Evolutionary conservation across 2,329 filamentous ascomycete genomes (phyloP).

Genomic region (Periglandula ipomoeae): DNA sequence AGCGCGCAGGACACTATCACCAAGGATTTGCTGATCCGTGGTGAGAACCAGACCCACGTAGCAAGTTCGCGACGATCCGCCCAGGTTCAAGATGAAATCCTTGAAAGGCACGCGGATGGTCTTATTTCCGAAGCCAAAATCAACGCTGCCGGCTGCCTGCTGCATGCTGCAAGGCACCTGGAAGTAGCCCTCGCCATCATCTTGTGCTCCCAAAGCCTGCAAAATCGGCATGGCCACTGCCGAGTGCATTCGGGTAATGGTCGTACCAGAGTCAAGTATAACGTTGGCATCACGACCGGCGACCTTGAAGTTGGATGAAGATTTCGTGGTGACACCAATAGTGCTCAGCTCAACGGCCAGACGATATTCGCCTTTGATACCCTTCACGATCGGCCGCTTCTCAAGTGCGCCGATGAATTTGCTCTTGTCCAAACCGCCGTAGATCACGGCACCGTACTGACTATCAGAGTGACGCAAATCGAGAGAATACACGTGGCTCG

Average conservation of each 20-base stretch:
- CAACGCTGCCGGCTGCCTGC: constrained; percentile 28
- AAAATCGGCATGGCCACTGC: constrained; percentile 33
- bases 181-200: constrained; percentile 34
- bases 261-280: constrained; percentile 45
- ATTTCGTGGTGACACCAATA: constrained; percentile 22
- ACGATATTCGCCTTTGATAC: constrained; percentile 24
- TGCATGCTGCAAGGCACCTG: constrained; percentile 33
- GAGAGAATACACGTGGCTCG: constrained; percentile 40
- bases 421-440: constrained; percentile 42
- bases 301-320: constrained; percentile 17
- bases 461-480: constrained; percentile 37
- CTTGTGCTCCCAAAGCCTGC: constrained; percentile 29
- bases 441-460: constrained; percentile 39
- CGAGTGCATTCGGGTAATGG: constrained; percentile 36
- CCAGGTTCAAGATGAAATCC: constrained; percentile 40
- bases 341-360: constrained; percentile 25
- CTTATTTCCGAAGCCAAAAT: constrained; percentile 38
- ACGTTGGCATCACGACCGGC: constrained; percentile 26
- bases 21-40: constrained; percentile 33
- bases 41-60: constrained; percentile 32
- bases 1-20: constrained; percentile 32
- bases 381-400: constrained; percentile 32
- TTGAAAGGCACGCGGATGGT: constrained; percentile 32
- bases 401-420: constrained; percentile 40
- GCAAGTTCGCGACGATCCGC: constrained; percentile 25